Evolutionary conservation across 306 rosid species (phyloP).

Genomic region (Pyrus communis): DNA sequence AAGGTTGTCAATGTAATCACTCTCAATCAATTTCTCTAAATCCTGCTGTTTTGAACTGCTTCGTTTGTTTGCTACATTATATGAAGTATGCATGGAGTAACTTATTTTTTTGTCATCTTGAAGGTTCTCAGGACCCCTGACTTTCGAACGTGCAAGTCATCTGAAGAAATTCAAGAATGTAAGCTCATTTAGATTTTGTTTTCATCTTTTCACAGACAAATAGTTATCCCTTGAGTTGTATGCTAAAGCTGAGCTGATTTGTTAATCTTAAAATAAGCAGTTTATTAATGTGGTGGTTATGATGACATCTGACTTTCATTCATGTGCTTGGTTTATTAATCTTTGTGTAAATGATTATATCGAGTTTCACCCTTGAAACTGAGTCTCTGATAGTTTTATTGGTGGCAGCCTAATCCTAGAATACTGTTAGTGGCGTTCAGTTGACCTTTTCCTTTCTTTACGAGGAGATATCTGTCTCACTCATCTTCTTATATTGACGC

Average conservation of each 20-base stretch:
- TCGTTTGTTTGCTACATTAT: constrained; percentile 2
- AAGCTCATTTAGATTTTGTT: constrained; percentile 25
- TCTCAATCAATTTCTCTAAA: background rate
- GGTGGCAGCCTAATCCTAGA: background rate
- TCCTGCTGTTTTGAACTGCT: background rate
- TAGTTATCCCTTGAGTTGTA: background rate
- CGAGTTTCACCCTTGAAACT: background rate
- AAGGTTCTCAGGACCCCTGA: constrained; percentile 58
- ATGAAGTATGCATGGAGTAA: constrained; percentile 9
- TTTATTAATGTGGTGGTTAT: background rate
- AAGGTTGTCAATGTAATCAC: background rate
- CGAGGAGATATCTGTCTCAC: background rate
- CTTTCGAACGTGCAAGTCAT: constrained; percentile 58
- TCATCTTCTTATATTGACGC: background rate
- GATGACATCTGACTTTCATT: background rate
- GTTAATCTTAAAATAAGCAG: background rate
- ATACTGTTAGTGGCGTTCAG: background rate
- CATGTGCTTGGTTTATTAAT: background rate
- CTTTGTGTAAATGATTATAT: background rate
- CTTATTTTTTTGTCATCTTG: constrained; percentile 25
- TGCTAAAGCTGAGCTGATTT: background rate
- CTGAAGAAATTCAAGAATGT: constrained; percentile 70
- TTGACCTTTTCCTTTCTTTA: background rate
- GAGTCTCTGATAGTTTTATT: background rate
- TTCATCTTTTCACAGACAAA: background rate